Evolutionary conservation across 83 land plant species (phyloP), one percentile per base, ranked within the genome.

Genomic region (Picea mariana): DNA sequence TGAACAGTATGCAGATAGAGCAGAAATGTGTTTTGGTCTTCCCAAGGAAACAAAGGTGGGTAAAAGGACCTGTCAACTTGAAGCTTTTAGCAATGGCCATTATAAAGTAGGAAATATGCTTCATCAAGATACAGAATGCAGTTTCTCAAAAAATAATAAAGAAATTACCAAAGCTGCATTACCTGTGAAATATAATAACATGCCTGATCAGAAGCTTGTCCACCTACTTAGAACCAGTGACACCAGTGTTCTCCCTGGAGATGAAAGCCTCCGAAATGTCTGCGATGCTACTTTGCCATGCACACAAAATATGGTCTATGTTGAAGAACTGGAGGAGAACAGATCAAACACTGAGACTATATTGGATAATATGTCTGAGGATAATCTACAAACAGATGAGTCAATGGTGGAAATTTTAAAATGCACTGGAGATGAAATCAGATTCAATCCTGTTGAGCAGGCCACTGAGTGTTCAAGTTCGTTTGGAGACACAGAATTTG

Each of bases 391-490:
- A 20, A 47, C 42, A 44, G 77, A 44, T 47, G 58, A 73, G n/a
- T 44, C 59, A 71, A 58, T 21, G 17, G 85, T 82, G 77, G 79
- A 81, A 77, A 67, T 81, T 58, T 55, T 82, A 40, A 79, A 58
- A 52, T 49, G 42, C 47, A 62, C 85, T 23, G 78, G 42, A 73
- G 66, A 73, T 16, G 86, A 44, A 67, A 42, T 81, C 27, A 68
- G 86, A 65, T 47, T 59, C 47, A 77, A 75, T 67, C 34, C 78
- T 11, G 77, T 61, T 27, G 47, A 73, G 16, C 86, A 85, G 23
- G 85, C 85, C 34, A 82, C 80, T 49, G 87, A 82, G 40, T 82
- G 85, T 80, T 85, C 87, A 12, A 85, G 87, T 80, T 85, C 87
- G 5, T 83, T 85, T 68, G 85, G 81, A 52, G 79, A 38, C n/a